These are phyloP conservation scores for Termitomyces sp. DNA, from an alignment of 1,284 basidiomycete species.

Conservation along the genomic window DNA sequence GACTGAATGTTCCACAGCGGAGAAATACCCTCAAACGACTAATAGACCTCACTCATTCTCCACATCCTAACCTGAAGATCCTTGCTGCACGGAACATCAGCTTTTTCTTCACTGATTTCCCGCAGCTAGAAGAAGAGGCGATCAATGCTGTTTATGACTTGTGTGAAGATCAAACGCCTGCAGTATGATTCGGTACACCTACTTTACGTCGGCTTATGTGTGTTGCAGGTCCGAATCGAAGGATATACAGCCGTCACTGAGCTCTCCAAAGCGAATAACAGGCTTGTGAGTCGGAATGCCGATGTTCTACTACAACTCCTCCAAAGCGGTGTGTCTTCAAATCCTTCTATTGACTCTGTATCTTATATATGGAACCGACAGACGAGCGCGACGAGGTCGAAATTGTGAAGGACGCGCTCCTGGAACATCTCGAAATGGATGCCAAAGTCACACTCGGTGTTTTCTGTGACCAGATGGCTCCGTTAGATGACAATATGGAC, in stretches of 20 bases:
- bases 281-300: conserved; percentile 64
- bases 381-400: conserved; percentile 62
- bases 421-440: conserved; percentile 61
- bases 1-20: conserved; percentile 21
- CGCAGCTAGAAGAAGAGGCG: conserved; percentile 64
- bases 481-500: conserved; percentile 44
- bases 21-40: conserved; percentile 29
- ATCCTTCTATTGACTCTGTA: background rate
- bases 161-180: conserved; percentile 61
- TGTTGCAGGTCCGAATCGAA: conserved; percentile 55
- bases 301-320: conserved; percentile 71
- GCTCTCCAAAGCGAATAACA: conserved; percentile 53
- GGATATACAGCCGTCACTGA: conserved; percentile 60
- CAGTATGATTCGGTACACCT: conserved; percentile 29
- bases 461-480: conserved; percentile 61
- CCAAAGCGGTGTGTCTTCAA: conserved; percentile 54
- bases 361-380: conserved; percentile 22
- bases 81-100: conserved; percentile 55
- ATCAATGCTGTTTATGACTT: conserved; percentile 73
- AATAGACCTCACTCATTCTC: conserved; percentile 30
- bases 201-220: conserved; percentile 8
- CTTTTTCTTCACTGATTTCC: conserved; percentile 57
- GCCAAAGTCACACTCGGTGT: conserved; percentile 56
- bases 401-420: conserved; percentile 55
- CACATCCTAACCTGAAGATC: conserved; percentile 39